A percentile compares a stretch with the other conserved stretches of the same genome.
These are phyloP conservation scores for Leonotis leonurus DNA, from an alignment of 257 asterid species.

Conservation along the genomic window DNA sequence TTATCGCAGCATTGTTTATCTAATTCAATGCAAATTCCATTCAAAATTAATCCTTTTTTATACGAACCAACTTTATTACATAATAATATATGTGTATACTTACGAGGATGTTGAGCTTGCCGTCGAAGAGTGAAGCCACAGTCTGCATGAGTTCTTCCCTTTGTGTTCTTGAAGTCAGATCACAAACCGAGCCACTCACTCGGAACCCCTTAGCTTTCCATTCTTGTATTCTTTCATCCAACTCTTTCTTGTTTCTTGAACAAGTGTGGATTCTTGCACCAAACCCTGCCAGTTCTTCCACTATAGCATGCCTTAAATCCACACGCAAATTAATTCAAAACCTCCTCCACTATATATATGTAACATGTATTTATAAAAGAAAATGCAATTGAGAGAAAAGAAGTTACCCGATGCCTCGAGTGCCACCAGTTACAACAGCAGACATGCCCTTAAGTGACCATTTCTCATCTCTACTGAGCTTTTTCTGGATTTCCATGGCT, in stretches of 20 bases:
- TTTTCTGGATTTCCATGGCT: conserved; percentile 19
- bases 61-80: too few species aligned
- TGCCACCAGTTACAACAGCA: conserved; percentile 45
- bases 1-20: conserved; percentile 39
- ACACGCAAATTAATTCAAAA: too few species aligned
- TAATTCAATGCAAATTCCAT: not conserved
- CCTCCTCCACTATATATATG: too few species aligned
- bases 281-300: conserved; percentile 49
- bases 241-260: conserved; percentile 32
- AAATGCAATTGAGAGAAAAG: not conserved
- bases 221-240: conserved; percentile 26
- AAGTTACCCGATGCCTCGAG: conserved; percentile 33
- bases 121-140: conserved; percentile 39
- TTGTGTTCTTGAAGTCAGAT: conserved; percentile 32
- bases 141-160: conserved; percentile 31
- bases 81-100: conserved; percentile 11
- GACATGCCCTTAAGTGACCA: conserved; percentile 42
- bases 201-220: conserved; percentile 42
- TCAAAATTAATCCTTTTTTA: not conserved
- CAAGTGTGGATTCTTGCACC: conserved; percentile 53
- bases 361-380: not conserved
- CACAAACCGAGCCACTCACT: conserved; percentile 52
- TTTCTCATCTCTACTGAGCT: conserved; percentile 25
- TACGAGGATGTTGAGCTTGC: conserved; percentile 51
- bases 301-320: conserved; percentile 36